Evolutionary conservation across 176 grass and related monocot genomes (phyloP).

Genomic region (Bothriochloa decipiens): DNA sequence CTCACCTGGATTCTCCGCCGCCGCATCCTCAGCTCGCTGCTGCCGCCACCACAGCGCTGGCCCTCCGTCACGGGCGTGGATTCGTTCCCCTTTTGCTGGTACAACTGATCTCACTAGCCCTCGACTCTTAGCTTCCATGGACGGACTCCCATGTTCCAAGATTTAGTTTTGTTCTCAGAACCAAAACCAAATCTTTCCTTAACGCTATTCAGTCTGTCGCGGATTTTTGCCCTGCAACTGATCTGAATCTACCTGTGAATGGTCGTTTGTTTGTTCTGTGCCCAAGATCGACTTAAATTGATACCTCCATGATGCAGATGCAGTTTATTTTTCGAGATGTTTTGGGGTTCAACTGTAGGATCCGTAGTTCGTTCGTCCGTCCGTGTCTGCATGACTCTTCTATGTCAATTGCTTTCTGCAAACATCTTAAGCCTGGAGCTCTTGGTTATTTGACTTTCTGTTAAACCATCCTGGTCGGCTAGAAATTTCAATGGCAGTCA

Average conservation of each 20-base stretch:
- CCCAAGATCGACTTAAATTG: neutral
- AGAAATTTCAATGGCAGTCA: neutral
- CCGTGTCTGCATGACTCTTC: neutral
- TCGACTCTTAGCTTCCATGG: neutral
- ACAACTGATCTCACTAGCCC: neutral
- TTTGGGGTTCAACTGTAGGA: neutral
- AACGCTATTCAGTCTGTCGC: too few relatives aligned
- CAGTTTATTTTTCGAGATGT: neutral
- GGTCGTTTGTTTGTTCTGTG: neutral
- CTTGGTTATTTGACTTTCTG: neutral
- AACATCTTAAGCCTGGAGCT: neutral
- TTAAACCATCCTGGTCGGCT: neutral
- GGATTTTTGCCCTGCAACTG: neutral
- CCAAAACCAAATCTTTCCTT: neutral
- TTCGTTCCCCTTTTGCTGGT: neutral
- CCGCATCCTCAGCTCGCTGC: neutral
- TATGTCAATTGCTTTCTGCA: neutral
- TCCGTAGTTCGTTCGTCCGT: neutral
- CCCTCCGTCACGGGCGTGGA: neutral
- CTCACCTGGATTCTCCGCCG: neutral
- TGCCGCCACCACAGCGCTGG: neutral
- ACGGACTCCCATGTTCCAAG: neutral
- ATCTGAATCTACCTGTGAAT: neutral
- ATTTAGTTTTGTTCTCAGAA: neutral
- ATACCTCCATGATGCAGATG: neutral